Base-by-base conservation (phyloP, 371 early-diverging fungal genomes). In the Rhizopus delemar region DNA sequence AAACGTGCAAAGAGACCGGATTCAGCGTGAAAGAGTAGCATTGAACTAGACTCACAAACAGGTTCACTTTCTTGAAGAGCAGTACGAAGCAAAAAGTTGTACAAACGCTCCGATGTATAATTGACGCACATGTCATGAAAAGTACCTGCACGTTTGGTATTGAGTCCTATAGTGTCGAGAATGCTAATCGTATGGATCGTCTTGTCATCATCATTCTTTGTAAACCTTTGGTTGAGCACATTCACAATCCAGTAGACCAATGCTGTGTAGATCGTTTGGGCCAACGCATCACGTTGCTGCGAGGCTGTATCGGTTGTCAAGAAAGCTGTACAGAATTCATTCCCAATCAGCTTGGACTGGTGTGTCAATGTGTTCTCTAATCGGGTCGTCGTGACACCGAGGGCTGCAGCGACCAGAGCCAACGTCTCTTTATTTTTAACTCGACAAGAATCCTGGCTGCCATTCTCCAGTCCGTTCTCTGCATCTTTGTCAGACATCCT, bases 101-200 rank as follows among this genome's bases (percentile, higher is more conserved):
- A 3, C 53, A 46, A 41, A 5, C 5, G 4, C 22, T 22, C 22
- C 52, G 88, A 87, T 13, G 89, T 84, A 70, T 90, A 96, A 72
- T 96, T 95, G 61, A 85, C 78, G 41, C 92, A 83, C 51, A 96
- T 77, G 45, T 93, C 89, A 59, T 91, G 86, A 66, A 93, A 87
- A 2, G 79, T 83, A 11, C 55, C 43, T 51, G 57, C 60, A 28
- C 22, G 22, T 2, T 22, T 22, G 22, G 52, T 15, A 11, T 84
- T 80, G 69, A 88, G 86, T 8, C 94, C 93, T 33, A 84, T 74
- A 13, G 89, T 73, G 53, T 93, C 93, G 29, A 91, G 59, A 32
- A 93, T 70, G 34, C 86, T 86, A 31, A 94, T 89, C 46, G 86
- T 83, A 57, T 78, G 38, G 82, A 83, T 58, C 76, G 29, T 2